Base-by-base conservation (phyloP, 371 early-diverging fungal genomes). In the Mycotypha africana region DNA sequence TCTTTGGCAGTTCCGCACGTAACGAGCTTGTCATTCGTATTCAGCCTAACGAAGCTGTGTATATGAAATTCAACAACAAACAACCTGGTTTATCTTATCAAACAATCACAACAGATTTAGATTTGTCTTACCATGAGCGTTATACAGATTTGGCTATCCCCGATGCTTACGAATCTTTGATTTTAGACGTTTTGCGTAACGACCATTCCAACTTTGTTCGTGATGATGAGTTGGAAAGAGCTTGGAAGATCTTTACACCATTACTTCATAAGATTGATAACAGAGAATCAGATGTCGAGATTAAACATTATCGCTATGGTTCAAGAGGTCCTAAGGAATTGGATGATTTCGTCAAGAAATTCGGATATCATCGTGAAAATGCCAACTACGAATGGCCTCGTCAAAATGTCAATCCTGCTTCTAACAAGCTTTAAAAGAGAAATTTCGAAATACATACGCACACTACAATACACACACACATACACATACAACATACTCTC, bases 191-290 rank as follows among this genome's bases (percentile, higher is more conserved):
- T 2, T 58, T 97, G 26, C 76, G 84, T 21, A 90, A 89, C 12
- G 96, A 97, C 50, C 92, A 92, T 58, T 81, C 90, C 48, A 95
- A 97, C 78, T 96, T 97, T 84, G 95, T 97, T 28, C 82, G 97
- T 25, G 86, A 88, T 58, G 97, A 97, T 62, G 97, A 97, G 69
- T 65, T 97, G 21, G 90, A 92, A 34, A 93, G 86, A 23, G 94
- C 98, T 2, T 97, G 98, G 98, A 84, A 84, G 58, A 93, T 97
- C 24, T 96, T 97, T 61, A 97, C 97, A 0, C 98, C 98, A 0
- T 65, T 96, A 22, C 63, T 97, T 46, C 90, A 96, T 68, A 58
- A 82, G 49, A 92, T 97, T 57, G 95, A 97, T 49, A 39, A 59
- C 6, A 16, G 58, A 42, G 47, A 60, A 10, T 55, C 54, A 14